phyloP scores from a whole-genome alignment of 352 stramenopile species.

The Phytophthora europaea region DNA sequence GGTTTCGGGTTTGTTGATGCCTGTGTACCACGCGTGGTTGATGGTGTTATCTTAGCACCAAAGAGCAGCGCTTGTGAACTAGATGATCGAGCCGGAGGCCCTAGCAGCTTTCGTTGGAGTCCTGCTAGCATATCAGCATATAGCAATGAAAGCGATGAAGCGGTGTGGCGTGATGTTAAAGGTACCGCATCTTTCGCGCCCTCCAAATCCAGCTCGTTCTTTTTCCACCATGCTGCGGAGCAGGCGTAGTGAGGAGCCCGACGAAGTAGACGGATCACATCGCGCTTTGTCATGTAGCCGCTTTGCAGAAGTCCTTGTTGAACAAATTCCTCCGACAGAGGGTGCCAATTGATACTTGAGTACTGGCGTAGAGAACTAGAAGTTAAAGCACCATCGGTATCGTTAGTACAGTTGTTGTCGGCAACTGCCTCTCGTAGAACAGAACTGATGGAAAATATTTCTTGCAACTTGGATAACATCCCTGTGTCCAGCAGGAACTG shows the following conservation, averaged over 20 bases:
- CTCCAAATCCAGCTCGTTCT: constrained; percentile 52
- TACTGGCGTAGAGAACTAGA: constrained; percentile 21
- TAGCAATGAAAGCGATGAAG: constrained; percentile 78
- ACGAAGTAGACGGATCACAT: constrained; percentile 72
- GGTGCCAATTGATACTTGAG: constrained; percentile 78
- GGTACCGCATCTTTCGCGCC: constrained; percentile 18
- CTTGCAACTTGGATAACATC: constrained; percentile 78
- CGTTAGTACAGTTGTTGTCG: constrained; percentile 22
- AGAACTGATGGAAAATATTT: constrained; percentile 80
- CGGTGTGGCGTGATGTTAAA: constrained; percentile 58
- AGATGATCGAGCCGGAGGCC: constrained; percentile 24
- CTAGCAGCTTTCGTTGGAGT: constrained; percentile 70
- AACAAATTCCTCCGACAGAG: constrained; percentile 83
- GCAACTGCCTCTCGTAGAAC: constrained; percentile 50
- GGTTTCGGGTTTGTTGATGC: constrained; percentile 43
- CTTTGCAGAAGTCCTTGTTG: constrained; percentile 74
- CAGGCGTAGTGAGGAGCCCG: constrained; percentile 72
- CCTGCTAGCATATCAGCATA: constrained; percentile 78
- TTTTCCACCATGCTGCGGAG: constrained; percentile 66
- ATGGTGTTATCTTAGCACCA: constrained; percentile 41
- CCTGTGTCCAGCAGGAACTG: constrained; percentile 82
- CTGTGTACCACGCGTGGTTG: constrained; percentile 26
- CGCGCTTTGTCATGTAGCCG: constrained; percentile 82
- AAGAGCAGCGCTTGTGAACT: constrained; percentile 75
- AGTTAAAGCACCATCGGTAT: constrained; percentile 8